These are phyloP conservation scores for Xylaria sp. DNA, from an alignment of 2,329 filamentous ascomycete genomes.

Conservation along the genomic window DNA sequence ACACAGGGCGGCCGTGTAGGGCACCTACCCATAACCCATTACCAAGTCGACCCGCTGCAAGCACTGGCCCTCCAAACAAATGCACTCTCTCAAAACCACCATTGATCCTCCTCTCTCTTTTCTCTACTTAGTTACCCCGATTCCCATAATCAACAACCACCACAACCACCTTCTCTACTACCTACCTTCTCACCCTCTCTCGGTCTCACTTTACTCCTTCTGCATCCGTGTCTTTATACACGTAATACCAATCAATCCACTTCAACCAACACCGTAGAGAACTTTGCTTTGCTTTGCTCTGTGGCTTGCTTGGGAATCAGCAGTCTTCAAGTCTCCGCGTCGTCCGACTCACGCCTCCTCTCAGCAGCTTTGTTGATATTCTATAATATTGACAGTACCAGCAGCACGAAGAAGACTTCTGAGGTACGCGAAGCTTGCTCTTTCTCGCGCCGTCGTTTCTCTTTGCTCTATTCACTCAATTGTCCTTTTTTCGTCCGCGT, in stretches of 20 bases:
- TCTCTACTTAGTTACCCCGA: slow-evolving; percentile 22
- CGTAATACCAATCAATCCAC: slow-evolving; percentile 8
- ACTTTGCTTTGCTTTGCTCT: slow-evolving; percentile 14
- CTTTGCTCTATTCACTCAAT: neutral
- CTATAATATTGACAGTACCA: slow-evolving; percentile 33
- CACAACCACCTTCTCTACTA: slow-evolving; percentile 15
- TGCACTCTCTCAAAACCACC: slow-evolving; percentile 45
- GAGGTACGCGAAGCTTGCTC: slow-evolving; percentile 31
- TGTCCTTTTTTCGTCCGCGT: neutral
- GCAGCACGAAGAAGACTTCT: slow-evolving; percentile 21
- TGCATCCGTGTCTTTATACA: slow-evolving; percentile 17
- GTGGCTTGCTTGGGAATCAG: slow-evolving; percentile 17
- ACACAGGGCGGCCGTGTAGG: no score
- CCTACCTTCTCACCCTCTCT: slow-evolving; percentile 11
- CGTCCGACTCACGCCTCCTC: slow-evolving; percentile 18
- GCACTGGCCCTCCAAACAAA: slow-evolving; percentile 41
- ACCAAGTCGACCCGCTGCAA: slow-evolving; percentile 32
- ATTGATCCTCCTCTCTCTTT: slow-evolving; percentile 37
- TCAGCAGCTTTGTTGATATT: slow-evolving; percentile 43
- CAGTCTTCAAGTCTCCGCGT: slow-evolving; percentile 28
- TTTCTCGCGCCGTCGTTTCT: neutral
- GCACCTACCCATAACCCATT: slow-evolving; percentile 10
- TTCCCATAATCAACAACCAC: slow-evolving; percentile 38
- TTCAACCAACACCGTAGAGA: neutral
- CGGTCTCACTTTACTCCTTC: slow-evolving; percentile 18